Base-by-base conservation (phyloP, 2,329 filamentous ascomycete species). In the Ophiocordyceps camponoti-leonardi region DNA sequence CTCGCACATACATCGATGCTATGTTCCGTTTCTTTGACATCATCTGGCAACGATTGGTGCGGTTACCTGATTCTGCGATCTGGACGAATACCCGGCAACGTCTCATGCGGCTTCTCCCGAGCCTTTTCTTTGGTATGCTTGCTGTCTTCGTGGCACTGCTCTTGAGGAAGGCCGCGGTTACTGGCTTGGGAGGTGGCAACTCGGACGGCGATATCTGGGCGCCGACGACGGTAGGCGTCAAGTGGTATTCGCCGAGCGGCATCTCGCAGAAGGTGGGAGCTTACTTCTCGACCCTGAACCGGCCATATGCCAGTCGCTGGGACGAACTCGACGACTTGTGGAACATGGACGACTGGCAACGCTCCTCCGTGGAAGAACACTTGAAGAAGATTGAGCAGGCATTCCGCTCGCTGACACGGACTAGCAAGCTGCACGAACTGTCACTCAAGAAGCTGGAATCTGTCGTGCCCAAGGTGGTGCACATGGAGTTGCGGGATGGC, bases 381-480 rank as follows among this genome's bases (percentile, higher is more conserved):
- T 41, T 56, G 22, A 55, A 51, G 37, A 53, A 53, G 33, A 56
- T 61, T 42, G 52, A 58, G 22, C 54, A 56, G 10, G 58, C 58
- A 26, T 49, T 66, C 5, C 50, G 55, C 7, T 45, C 52, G 6
- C 44, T 67, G 42, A 54, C 55, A 19, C 52, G 57, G 6, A 51
- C 59, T 4, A 51, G 50, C 3, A 56, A 58, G 11, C 52, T 66
- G 1, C 64, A 70, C 19, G 54, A 62, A 0, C 55, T 54, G 2
- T 60, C 66, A 0, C 52, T 71, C 6, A 52, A 65, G 14, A 65
- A 66, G 31, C 54, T 82, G 3, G 56, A 71, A 42, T 52, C 61
- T 0, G 60, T 72, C 4, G 58, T 85, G 3, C 81, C 81, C 0
- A 65, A 70, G 13, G 52, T 71, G 11, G 63, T 85, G 5, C 70